Percentiles rank a stretch among this genome's conserved stretches.
phyloP scores from a whole-genome alignment of 192 early-diverging fungal genomes.

The Jimgerdemannia flammicorona region DNA sequence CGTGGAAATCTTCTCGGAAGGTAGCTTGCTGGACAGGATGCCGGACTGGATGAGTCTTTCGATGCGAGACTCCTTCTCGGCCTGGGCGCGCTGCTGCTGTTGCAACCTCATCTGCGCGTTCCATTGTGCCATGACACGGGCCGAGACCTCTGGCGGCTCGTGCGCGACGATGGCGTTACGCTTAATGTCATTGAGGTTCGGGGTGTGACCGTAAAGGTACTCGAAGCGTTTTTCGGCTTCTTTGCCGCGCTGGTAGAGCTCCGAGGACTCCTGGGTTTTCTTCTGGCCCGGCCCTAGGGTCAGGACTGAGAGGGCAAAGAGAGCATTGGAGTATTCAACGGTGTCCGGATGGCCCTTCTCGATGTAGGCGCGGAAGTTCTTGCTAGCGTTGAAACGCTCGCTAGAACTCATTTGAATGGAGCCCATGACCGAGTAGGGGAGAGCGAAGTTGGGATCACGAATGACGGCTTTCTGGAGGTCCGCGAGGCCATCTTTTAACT shows the following conservation, averaged over 20 bases:
- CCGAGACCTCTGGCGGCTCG: conserved; percentile 25
- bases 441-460: conserved; percentile 21
- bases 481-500: conserved; percentile 35
- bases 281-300: conserved; percentile 33
- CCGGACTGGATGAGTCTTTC: conserved; percentile 31
- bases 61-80: conserved; percentile 25
- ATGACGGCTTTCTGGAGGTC: conserved; percentile 20
- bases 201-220: conserved; percentile 43
- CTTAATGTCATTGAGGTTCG: conserved; percentile 50
- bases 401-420: conserved; percentile 38
- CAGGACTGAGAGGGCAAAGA: conserved; percentile 45
- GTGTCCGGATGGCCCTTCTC: conserved; percentile 48
- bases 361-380: conserved; percentile 48
- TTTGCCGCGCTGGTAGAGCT: conserved; percentile 49
- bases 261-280: conserved; percentile 36
- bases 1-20: conserved; percentile 30
- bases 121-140: background rate
- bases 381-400: conserved; percentile 39
- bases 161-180: conserved; percentile 32
- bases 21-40: conserved; percentile 33
- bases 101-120: background rate
- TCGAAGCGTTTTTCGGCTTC: conserved; percentile 49
- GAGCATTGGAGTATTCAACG: conserved; percentile 43
- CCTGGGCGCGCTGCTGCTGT: conserved; percentile 5
- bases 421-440: conserved; percentile 27